Percentiles rank a stretch among this genome's conserved stretches.
These are phyloP conservation scores for Dactylella cylindrospora DNA, from an alignment of 2,329 filamentous ascomycete species.

Conservation along the genomic window DNA sequence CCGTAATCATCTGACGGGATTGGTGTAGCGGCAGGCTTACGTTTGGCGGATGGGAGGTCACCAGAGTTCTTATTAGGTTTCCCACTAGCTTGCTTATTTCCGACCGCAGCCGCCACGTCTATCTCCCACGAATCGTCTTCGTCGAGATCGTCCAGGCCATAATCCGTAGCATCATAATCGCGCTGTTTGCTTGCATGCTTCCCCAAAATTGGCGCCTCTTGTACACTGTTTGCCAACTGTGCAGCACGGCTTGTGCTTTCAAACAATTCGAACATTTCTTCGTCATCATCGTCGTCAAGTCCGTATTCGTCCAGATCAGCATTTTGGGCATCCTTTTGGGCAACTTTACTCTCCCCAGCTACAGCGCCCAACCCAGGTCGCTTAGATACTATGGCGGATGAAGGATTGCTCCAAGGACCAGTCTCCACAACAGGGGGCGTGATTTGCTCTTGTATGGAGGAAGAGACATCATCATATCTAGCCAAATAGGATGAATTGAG, in stretches of 20 bases:
- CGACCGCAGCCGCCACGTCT: conserved; percentile 32
- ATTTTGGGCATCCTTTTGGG: conserved; percentile 53
- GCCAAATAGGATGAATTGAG: conserved; percentile 5
- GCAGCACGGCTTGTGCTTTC: conserved; percentile 13
- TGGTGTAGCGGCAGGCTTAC: conserved; percentile 8
- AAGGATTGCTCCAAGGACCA: conserved; percentile 26
- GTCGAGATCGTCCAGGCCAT: conserved; percentile 34
- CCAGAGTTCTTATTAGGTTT: conserved; percentile 16
- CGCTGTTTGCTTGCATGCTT: background rate
- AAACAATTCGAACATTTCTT: conserved; percentile 33
- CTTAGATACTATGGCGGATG: background rate
- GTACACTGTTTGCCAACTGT: background rate
- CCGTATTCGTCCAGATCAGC: conserved; percentile 60
- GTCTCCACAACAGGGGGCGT: conserved; percentile 26
- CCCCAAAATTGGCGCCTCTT: background rate
- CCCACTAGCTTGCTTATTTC: conserved; percentile 3
- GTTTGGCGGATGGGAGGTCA: conserved; percentile 3
- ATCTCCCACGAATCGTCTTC: conserved; percentile 35
- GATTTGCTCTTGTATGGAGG: conserved; percentile 15
- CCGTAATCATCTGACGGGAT: conserved; percentile 31
- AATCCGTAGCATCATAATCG: conserved; percentile 23
- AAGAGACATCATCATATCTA: conserved; percentile 23
- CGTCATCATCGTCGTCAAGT: conserved; percentile 59
- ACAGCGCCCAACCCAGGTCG: conserved; percentile 23
- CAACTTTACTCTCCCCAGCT: conserved; percentile 33